Conservation (phyloP, 148 eudicot genomes). For the Suaeda aralocaspica region DNA sequence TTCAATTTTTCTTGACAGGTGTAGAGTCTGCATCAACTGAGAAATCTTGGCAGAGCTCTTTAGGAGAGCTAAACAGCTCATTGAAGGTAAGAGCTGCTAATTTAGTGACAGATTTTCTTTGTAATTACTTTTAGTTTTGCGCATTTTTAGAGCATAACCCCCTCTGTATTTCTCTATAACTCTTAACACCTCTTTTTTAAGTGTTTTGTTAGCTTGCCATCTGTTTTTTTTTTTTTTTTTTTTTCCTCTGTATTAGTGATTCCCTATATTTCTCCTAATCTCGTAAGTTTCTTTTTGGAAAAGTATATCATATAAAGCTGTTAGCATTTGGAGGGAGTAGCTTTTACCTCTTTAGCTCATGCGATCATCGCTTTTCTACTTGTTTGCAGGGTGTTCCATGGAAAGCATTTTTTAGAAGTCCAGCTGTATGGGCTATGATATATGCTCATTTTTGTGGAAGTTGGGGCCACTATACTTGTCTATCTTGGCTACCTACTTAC, state of each 20-base stretch:
- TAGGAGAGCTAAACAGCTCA: conserved; percentile 63
- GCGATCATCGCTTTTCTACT: neutral
- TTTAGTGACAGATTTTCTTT: neutral
- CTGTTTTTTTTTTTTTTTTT: too few relatives aligned
- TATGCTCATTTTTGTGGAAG: conserved; percentile 99
- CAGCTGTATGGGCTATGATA: conserved; percentile 99
- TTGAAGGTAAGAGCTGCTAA: conserved; percentile 43
- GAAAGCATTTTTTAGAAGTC: conserved; percentile 75
- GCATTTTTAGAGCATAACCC: neutral
- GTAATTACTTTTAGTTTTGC: neutral
- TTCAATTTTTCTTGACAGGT: conserved; percentile 31
- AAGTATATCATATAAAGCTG: too few relatives aligned
- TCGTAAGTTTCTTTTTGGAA: too few relatives aligned
- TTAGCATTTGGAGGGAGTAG: too few relatives aligned
- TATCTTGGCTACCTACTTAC: conserved; percentile 97
- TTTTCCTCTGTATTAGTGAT: too few relatives aligned
- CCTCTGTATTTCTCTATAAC: too few relatives aligned
- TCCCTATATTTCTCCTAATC: too few relatives aligned
- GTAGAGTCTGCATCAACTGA: conserved; percentile 27
- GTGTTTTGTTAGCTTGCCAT: too few relatives aligned
- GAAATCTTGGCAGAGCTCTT: conserved; percentile 40
- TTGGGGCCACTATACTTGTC: conserved; percentile 96
- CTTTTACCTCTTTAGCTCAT: neutral
- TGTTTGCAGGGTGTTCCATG: conserved; percentile 71
- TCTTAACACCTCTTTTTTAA: too few relatives aligned